Evolutionary conservation across 352 stramenopile genomes (phyloP).

Genomic region (Globisporangium heterothallicum): DNA sequence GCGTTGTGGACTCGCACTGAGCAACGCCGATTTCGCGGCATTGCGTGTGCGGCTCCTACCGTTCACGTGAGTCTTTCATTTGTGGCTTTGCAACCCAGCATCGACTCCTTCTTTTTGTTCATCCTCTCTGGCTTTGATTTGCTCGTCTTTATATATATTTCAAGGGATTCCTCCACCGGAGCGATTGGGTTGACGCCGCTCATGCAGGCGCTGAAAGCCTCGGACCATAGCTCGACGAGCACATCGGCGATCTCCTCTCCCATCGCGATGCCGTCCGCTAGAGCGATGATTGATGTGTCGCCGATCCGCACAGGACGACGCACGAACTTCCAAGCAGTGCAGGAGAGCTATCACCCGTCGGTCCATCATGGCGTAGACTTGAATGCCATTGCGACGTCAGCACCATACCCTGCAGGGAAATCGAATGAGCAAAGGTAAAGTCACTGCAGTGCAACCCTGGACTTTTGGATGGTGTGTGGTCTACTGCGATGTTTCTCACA

Average conservation of each 20-base stretch:
- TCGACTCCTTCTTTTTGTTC: background rate
- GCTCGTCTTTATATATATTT: background rate
- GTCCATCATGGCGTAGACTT: constrained; percentile 1
- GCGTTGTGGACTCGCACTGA: constrained; percentile 52
- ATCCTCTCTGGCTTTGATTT: background rate
- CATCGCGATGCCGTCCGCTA: constrained; percentile 13
- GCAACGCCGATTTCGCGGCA: constrained; percentile 64
- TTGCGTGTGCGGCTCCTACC: constrained; percentile 53
- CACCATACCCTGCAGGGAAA: constrained; percentile 49
- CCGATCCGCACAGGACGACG: constrained; percentile 60
- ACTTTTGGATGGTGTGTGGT: background rate
- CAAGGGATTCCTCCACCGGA: constrained; percentile 46
- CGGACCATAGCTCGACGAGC: constrained; percentile 39
- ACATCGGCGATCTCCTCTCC: constrained; percentile 17
- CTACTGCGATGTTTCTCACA: background rate
- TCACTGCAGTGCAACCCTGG: too few species aligned
- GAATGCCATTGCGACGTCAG: background rate
- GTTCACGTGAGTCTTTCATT: constrained; percentile 36
- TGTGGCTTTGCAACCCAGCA: too few species aligned
- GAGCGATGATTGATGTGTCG: constrained; percentile 25
- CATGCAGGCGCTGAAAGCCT: constrained; percentile 39
- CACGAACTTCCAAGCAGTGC: constrained; percentile 29
- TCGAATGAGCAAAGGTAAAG: constrained; percentile 70
- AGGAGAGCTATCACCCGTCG: constrained; percentile 19
- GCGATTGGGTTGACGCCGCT: constrained; percentile 36